Base-by-base conservation (phyloP, 805 yeast genomes). In the Cephaloascus albidus region DNA sequence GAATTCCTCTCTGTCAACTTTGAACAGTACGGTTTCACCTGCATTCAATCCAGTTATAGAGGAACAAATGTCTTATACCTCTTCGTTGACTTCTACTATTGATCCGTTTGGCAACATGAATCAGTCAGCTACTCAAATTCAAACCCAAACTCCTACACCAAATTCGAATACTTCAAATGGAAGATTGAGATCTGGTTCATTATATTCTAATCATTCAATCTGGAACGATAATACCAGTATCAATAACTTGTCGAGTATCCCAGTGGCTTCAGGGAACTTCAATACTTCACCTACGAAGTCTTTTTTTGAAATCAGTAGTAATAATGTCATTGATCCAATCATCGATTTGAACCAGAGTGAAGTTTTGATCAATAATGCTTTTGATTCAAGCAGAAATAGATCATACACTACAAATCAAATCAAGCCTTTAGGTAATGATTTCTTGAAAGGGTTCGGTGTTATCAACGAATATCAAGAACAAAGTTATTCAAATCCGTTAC, bases 101-200 rank as follows among this genome's bases (percentile, higher is more conserved):
- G 43, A 36, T 33, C 43, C 43, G 18, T 40, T 38, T 35, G 37
- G 48, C 43, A 37, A 43, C 48, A 19, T 54, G 46, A 28, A 20
- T 51, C 3, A 42, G 46, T 31, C 39, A 36, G 48, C 45, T 20
- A 41, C 37, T 28, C 42, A 39, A 6, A n/a, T 41, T 45, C 54
- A 16, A 42, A 51, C 19, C 41, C 49, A 18, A 40, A 44, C 18
- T 20, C 37, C 31, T 57, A 51, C 40, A 55, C 56, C 27, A 47
- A 38, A 52, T 57, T 18, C 53, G 51, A 41, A 44, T 46, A 37
- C 45, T 50, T 38, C 53, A 57, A 45, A 57, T 42, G 55, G 65
- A 26, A 58, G 84, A 45, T 57, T 72, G 45, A 66, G 85, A 39
- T 76, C 82, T 1, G 77, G 80, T 3, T 75, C 81, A 1, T 57